A percentile compares a stretch with the other conserved stretches of the same genome.
These are phyloP conservation scores for Aspergillus olivimuriae DNA, from an alignment of 495 filamentous ascomycete species.

Conservation along the genomic window DNA sequence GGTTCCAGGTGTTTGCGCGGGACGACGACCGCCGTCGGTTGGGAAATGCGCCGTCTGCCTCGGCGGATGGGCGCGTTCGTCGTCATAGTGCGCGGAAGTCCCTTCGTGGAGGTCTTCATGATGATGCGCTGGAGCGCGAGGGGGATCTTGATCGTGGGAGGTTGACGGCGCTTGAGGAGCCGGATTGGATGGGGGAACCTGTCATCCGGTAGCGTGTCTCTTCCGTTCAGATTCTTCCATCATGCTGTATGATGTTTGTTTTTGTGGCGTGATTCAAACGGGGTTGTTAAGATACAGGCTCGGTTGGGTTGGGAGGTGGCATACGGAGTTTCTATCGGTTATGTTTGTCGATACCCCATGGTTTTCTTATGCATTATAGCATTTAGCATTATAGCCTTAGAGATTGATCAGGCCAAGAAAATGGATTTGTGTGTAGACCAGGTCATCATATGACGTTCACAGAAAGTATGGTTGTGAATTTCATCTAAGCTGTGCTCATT, in stretches of 20 bases:
- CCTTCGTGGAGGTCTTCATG: conserved; percentile 20
- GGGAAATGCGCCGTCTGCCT: conserved; percentile 32
- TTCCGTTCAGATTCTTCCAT: background rate
- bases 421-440: too few relatives aligned
- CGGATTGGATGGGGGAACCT: conserved; percentile 56
- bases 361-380: too few relatives aligned
- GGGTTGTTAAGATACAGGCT: too few relatives aligned
- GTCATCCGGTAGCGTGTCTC: conserved; percentile 38
- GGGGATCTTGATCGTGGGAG: conserved; percentile 21
- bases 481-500: too few relatives aligned
- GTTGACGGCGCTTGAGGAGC: conserved; percentile 38
- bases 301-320: too few relatives aligned
- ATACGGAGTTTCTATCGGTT: too few relatives aligned
- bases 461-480: too few relatives aligned
- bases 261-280: background rate
- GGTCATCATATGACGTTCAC: too few relatives aligned
- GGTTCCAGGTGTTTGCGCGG: conserved; percentile 80
- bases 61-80: conserved; percentile 26
- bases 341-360: too few relatives aligned
- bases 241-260: background rate
- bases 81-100: conserved; percentile 26
- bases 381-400: too few relatives aligned
- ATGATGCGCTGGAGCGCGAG: conserved; percentile 13
- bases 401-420: too few relatives aligned
- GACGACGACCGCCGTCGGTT: conserved; percentile 46